Conservation (phyloP, 2,329 filamentous ascomycete species). For the Fusarium bactridioides region DNA sequence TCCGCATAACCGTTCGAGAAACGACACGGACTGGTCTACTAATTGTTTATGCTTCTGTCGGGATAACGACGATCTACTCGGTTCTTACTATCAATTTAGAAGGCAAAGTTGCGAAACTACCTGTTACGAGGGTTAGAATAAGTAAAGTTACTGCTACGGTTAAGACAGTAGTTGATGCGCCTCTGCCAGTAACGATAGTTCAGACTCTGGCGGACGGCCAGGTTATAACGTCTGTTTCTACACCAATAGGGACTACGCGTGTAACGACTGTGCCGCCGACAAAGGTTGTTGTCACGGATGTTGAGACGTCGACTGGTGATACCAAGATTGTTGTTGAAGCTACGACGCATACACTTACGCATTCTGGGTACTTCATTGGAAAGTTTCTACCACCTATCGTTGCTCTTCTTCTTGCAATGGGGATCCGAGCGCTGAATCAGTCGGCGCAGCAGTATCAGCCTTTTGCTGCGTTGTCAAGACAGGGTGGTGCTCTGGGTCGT, state of each 20-base stretch:
- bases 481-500: conserved; percentile 48
- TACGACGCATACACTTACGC: conserved; percentile 24
- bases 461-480: conserved; percentile 51
- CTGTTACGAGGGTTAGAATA: conserved; percentile 18
- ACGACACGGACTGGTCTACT: conserved; percentile 19
- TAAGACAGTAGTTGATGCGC: conserved; percentile 24
- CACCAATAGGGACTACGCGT: conserved; percentile 8
- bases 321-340: conserved; percentile 19
- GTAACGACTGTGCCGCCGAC: conserved; percentile 28
- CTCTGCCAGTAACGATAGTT: conserved; percentile 4
- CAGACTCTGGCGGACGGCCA: conserved; percentile 23
- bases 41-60: conserved; percentile 17
- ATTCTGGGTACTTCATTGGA: conserved; percentile 48
- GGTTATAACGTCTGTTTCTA: conserved; percentile 18
- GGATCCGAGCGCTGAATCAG: conserved; percentile 51
- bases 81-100: conserved; percentile 21
- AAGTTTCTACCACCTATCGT: conserved; percentile 53
- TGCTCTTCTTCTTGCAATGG: conserved; percentile 50
- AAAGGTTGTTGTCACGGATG: conserved; percentile 23
- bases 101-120: not conserved
- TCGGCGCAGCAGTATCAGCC: conserved; percentile 54
- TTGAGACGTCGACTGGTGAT: conserved; percentile 11
- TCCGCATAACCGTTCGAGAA: conserved; percentile 2
- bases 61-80: conserved; percentile 27
- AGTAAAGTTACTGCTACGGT: conserved; percentile 22